phyloP scores from a whole-genome alignment of 495 filamentous ascomycete genomes.

The Tetracladium marchalianum region DNA sequence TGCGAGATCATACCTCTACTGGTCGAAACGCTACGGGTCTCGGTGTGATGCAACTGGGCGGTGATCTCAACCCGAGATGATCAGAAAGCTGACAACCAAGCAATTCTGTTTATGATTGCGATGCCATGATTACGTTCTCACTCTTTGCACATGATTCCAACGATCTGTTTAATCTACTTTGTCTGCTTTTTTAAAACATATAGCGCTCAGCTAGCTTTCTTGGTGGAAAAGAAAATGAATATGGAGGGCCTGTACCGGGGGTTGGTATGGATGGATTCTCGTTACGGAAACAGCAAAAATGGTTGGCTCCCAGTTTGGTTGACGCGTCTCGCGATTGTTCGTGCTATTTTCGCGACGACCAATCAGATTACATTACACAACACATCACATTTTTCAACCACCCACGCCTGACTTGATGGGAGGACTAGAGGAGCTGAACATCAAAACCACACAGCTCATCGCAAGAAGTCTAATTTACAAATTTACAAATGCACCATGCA shows the following conservation, averaged over 20 bases:
- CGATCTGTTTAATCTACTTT: neutral
- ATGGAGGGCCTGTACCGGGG: neutral
- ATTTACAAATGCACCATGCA: no score
- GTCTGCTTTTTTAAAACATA: neutral
- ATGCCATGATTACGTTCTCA: conserved; percentile 9
- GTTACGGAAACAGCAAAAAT: no score
- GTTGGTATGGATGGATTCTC: no score
- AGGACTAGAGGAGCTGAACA: no score
- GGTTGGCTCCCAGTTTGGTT: no score
- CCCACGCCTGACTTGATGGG: no score
- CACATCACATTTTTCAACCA: no score
- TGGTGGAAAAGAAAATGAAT: neutral
- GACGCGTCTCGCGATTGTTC: no score
- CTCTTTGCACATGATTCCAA: conserved; percentile 11
- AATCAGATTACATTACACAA: no score
- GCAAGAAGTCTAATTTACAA: no score
- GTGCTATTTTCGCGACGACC: no score
- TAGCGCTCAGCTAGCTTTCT: neutral
- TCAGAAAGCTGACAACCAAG: neutral
- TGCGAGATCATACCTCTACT: conserved; percentile 13
- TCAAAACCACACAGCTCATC: no score
- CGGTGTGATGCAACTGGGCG: conserved; percentile 46
- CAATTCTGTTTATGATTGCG: neutral
- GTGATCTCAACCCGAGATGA: conserved; percentile 37
- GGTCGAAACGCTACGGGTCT: conserved; percentile 22